Conservation (phyloP, 768 basidiomycete species). For the Amanita thiersii region DNA sequence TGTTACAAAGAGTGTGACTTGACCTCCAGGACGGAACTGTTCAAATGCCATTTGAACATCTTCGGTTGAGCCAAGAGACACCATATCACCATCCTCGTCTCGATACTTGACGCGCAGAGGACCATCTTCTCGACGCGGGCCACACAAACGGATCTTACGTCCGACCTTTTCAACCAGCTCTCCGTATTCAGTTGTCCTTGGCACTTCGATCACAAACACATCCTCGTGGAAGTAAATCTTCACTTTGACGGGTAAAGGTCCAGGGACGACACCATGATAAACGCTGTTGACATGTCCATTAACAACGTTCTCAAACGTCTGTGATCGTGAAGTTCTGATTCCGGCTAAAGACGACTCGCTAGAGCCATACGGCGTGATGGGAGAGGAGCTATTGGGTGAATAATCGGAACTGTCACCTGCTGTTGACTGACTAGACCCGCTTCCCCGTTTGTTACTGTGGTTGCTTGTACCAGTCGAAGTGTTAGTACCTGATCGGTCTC, state of each 20-base stretch:
- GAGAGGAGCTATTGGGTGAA: constrained; percentile 80
- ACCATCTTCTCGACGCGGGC: constrained; percentile 71
- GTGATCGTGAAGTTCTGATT: constrained; percentile 47
- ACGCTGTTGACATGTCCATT: constrained; percentile 17
- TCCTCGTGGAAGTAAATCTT: constrained; percentile 95
- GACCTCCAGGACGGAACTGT: constrained; percentile 67
- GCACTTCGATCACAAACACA: constrained; percentile 90
- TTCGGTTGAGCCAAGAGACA: constrained; percentile 82
- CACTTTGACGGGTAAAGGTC: constrained; percentile 61
- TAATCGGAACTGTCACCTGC: constrained; percentile 72
- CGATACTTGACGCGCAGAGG: constrained; percentile 81
- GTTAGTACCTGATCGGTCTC: constrained; percentile 11
- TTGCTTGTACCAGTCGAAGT: background rate
- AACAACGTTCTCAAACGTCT: constrained; percentile 35
- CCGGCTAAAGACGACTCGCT: constrained; percentile 70
- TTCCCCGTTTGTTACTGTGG: constrained; percentile 61
- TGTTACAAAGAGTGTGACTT: constrained; percentile 75
- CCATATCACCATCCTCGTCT: constrained; percentile 90
- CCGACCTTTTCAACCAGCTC: constrained; percentile 87
- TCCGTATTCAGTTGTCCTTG: constrained; percentile 66
- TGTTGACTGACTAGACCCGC: constrained; percentile 79
- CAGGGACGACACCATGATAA: constrained; percentile 1
- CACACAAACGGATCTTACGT: constrained; percentile 88
- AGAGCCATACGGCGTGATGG: constrained; percentile 85
- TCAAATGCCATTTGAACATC: constrained; percentile 95